phyloP scores from a whole-genome alignment of 495 filamentous ascomycete species.

The Annulohypoxylon moriforme region DNA sequence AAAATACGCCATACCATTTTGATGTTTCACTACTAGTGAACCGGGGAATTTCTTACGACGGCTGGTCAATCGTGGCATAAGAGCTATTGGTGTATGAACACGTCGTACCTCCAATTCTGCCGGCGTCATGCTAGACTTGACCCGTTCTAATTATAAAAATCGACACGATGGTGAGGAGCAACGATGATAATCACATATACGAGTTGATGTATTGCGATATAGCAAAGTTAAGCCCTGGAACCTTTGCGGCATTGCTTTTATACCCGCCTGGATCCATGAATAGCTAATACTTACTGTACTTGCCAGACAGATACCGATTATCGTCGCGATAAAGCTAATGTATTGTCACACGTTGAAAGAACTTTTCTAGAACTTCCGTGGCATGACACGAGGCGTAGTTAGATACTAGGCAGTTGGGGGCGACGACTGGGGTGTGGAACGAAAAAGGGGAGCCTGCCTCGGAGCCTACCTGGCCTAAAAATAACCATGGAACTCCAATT shows the following conservation, averaged over 20 bases:
- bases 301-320: background rate
- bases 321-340: background rate
- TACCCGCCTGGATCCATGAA: background rate
- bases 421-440: slow-evolving; percentile 3
- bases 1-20: background rate
- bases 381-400: slow-evolving; percentile 4
- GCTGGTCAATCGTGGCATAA: background rate
- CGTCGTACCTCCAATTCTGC: background rate
- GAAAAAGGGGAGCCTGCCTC: slow-evolving; percentile 1
- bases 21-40: slow-evolving; percentile 14
- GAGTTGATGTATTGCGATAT: background rate
- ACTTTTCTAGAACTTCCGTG: slow-evolving; percentile 26
- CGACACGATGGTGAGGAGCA: background rate
- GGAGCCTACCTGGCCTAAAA: slow-evolving; percentile 17
- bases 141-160: slow-evolving; percentile 29
- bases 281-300: background rate
- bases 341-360: background rate
- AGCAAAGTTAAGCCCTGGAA: background rate
- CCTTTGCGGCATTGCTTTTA: background rate
- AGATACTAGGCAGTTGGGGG: slow-evolving; percentile 8
- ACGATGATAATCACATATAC: background rate
- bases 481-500: slow-evolving; percentile 17
- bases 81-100: background rate
- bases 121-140: slow-evolving; percentile 19
- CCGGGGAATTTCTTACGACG: slow-evolving; percentile 17